Base-by-base conservation (phyloP, 371 early-diverging fungal species). In the Parasitella parasitica region DNA sequence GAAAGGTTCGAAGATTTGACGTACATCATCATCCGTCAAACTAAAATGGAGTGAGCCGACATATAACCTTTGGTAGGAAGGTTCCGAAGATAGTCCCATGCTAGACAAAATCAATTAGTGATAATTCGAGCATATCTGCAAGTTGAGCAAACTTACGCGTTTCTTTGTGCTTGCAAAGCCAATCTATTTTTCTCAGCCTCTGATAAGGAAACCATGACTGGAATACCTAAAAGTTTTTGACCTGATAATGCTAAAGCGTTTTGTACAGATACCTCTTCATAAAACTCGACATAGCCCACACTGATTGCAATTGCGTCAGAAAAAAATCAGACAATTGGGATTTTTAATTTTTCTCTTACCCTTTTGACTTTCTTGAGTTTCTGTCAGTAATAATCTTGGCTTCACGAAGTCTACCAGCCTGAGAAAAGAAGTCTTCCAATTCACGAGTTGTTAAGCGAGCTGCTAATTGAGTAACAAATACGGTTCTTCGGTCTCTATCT, bases 141-240 rank as follows among this genome's bases (percentile, higher is more conserved):
- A n/a, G n/a, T n/a, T n/a, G n/a, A n/a, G n/a, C n/a, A n/a, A 28
- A 78, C 86, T 64, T 80, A 86, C 86, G 76, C 77, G 39, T 78
- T 76, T 35, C 77, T 70, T 58, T 81, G 80, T 20, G 84, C 82
- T 61, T 82, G 79, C 43, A 82, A 66, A 12, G 90, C 86, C 34
- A 89, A 64, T 49, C 93, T 78, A 75, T 97, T 96, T 81, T 96
- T 95, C 71, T 98, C 96, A 6, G 96, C 88, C 65, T 97, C 97
- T 4, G 96, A 91, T 54, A 83, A 81, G 73, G 94, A 92, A 34
- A 97, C 94, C 59, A 94, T 89, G 48, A 97, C 93, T 2, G 97
- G 97, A 67, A 96, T 92, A 61, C 95, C 97, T 78, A 97, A 79
- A 69, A 98, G 88, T 82, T 91, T 92, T 73, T 92, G 85, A 26